Base-by-base conservation (phyloP, 148 eudicot genomes). In the Polygonum aviculare region DNA sequence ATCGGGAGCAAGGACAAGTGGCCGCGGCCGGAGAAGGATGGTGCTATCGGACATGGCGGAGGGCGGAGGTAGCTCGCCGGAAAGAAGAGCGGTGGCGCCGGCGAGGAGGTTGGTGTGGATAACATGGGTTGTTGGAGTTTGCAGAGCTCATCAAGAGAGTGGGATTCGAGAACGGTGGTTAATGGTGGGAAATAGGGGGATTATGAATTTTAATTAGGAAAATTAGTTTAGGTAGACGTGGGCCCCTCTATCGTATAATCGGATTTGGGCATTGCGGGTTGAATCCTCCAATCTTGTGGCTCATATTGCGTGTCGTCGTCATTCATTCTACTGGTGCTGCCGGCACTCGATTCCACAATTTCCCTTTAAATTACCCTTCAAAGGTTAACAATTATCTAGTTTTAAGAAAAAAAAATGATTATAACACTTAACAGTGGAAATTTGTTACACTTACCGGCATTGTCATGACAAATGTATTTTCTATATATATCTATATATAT, bases 21-120 rank as follows among this genome's bases (percentile, higher is more conserved):
- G 33, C 14, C 39, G 26, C 78, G 80, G 74, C 63, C 71, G 70
- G 70, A 75, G 79, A 71, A 39, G 10, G 40, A 11, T 10, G 71
- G 1, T 41, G 55, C 38, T 54, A 76, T 7, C 0, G 67, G 59
- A 45, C 83, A 79, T 81, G 82, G 77, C 45, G 72, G 44, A 74
- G 67, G 12, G 8, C 67, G 41, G 18, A 74, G 73, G 72, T 7
- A 74, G 65, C 22, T 77, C 35, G 71, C 69, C 36, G 70, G 85
- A 73, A 80, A 36, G 50, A n/a, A 75, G 76, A 60, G 65, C 22
- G 80, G 15, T 75, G 78, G 78, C 22, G 78, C 77, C 62, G 85
- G 26, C 16, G 86, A 47, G 52, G 85, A 72, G 78, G 73, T 82
- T 81, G 62, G 50, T 39, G 85, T 75, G 76, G 82, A 79, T 45